Evolutionary conservation across 1,284 basidiomycete genomes (phyloP), one percentile per base, ranked within the genome.

Genomic region (Apiotrichum veenhuisii): DNA sequence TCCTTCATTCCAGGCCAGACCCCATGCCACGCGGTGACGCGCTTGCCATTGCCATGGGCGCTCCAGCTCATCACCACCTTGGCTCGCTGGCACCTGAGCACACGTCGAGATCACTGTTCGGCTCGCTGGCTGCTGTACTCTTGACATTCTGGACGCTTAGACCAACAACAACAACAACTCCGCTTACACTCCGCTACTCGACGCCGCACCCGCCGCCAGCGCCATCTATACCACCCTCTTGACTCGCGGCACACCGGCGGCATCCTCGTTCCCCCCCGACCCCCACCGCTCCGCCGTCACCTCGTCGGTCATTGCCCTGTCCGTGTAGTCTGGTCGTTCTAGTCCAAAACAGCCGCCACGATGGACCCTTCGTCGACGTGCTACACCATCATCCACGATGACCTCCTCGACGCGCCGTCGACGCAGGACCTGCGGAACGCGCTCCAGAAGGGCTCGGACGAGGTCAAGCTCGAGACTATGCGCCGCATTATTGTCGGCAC

Each of bases 401-500:
- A 81, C 60, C 81, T 83, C 26, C 55, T 71, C 50, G 89, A 91
- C 75, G 82, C 83, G 20, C 89, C 88, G n/a, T 85, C 89, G 30
- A 82, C 84, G 1, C 83, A 87, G 66, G 95, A 99, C 68, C 83
- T 98, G 55, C 84, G 93, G 59, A 83, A 85, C 62, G 85, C 86
- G 44, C 83, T 98, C 51, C 91, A 98, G 80, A 97, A 96, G 79
- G 94, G 93, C 58, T 72, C 73, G 23, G 95, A 98, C 78, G 95
- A 98, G 68, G 87, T 93, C 80, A 98, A 98, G 82, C 81, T 97
- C 71, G 94, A 98, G 79, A 93, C 94, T 69, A 86, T 98, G 81
- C 85, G 93, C 73, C 88, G 87, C 79, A 96, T 99, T 79, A 91
- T 98, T 68, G 84, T 94, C 58, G 87, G 91, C 45, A 98, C 94